A percentile compares a stretch with the other conserved stretches of the same genome.
These are phyloP conservation scores for Garcia nutans DNA, from an alignment of 345 rosid genomes.

Conservation along the genomic window DNA sequence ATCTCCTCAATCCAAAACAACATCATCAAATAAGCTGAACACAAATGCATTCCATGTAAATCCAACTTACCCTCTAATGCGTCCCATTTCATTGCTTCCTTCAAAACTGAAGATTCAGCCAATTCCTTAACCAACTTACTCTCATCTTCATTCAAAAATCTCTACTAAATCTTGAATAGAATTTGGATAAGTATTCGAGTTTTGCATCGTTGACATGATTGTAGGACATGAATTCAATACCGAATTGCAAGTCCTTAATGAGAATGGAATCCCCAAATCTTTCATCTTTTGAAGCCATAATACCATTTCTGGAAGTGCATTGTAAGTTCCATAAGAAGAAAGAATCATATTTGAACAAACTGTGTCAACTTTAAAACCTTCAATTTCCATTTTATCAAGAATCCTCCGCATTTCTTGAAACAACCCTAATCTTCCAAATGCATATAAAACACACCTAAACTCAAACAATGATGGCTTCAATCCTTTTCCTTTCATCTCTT, in stretches of 20 bases:
- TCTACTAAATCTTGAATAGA: constrained; percentile 45
- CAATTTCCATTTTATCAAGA: constrained; percentile 42
- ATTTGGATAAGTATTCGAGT: constrained; percentile 34
- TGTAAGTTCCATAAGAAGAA: constrained; percentile 66
- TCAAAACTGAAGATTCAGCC: constrained; percentile 49
- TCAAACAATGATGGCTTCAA: constrained; percentile 52
- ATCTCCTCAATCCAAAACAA: constrained; percentile 73
- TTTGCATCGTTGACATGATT: constrained; percentile 38
- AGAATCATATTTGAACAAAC: constrained; percentile 78
- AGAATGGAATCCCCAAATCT: constrained; percentile 42
- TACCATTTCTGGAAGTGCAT: constrained; percentile 52
- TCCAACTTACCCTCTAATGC: constrained; percentile 62
- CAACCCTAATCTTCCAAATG: constrained; percentile 69
- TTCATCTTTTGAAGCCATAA: constrained; percentile 64
- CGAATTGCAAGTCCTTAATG: constrained; percentile 69
- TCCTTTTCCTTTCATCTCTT: constrained; percentile 46
- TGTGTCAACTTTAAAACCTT: constrained; percentile 54
- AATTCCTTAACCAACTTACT: constrained; percentile 47
- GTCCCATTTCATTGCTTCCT: constrained; percentile 53
- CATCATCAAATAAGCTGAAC: constrained; percentile 66
- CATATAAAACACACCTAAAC: constrained; percentile 47
- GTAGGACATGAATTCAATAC: constrained; percentile 69
- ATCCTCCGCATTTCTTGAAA: constrained; percentile 62
- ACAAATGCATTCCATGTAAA: constrained; percentile 79
- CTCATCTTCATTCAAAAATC: constrained; percentile 50